Percentiles rank a stretch among this genome's conserved stretches.
phyloP scores from a whole-genome alignment of 306 rosid genomes.

The Quercus gilva region DNA sequence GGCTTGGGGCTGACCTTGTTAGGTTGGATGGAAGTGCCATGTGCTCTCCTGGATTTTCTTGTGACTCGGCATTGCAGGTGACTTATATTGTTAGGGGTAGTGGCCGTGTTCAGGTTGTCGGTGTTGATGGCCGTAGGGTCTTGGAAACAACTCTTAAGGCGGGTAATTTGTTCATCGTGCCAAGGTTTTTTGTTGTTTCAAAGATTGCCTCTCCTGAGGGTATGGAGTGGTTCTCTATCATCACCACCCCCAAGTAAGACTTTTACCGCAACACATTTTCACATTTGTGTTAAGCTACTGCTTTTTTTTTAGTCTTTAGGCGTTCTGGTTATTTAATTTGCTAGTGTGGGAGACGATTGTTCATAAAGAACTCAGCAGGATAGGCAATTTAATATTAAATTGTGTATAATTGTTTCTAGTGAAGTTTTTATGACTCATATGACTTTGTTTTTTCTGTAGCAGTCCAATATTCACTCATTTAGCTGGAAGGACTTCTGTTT shows the following conservation, averaged over 20 bases:
- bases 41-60: no score
- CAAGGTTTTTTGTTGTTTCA: slow-evolving; percentile 10
- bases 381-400: not conserved
- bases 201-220: slow-evolving; percentile 75
- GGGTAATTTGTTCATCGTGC: no score
- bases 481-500: slow-evolving; percentile 72
- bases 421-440: not conserved
- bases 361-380: not conserved
- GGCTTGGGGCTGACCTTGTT: no score
- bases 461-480: slow-evolving; percentile 54
- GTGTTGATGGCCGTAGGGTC: no score
- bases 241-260: slow-evolving; percentile 64
- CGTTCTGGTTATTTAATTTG: not conserved
- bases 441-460: not conserved
- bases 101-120: no score
- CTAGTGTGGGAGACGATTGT: not conserved
- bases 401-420: not conserved
- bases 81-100: no score
- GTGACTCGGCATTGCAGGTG: no score
- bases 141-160: no score
- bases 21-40: no score
- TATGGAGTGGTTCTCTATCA: slow-evolving; percentile 85
- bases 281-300: no score
- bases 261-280: no score
- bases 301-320: not conserved